Conservation (phyloP, 495 filamentous ascomycete species). For the Amorphotheca resinae region DNA sequence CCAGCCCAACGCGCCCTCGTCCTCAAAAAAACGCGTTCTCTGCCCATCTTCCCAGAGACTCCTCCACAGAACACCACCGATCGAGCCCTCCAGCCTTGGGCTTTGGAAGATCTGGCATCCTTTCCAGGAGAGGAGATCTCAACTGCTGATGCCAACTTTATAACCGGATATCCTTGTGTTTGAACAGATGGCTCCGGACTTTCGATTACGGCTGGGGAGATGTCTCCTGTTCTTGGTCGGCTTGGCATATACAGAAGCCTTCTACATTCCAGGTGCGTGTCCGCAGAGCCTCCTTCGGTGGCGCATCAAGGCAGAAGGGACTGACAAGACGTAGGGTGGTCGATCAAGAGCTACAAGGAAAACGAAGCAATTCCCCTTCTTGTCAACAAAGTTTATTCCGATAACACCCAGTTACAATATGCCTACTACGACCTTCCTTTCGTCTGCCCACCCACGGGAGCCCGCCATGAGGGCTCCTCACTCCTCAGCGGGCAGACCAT, state of each 20-base stretch:
- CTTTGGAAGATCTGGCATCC: no score
- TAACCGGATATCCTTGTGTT: no score
- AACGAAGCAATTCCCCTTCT: constrained; percentile 72
- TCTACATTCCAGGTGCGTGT: constrained; percentile 63
- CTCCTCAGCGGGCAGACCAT: constrained; percentile 72
- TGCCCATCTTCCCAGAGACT: no score
- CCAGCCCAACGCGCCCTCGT: constrained; percentile 1
- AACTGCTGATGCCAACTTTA: no score
- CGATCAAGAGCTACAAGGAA: constrained; percentile 69
- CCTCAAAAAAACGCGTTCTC: neutral
- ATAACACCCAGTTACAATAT: constrained; percentile 85
- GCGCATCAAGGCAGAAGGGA: constrained; percentile 2
- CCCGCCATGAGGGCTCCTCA: constrained; percentile 51
- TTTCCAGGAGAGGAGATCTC: no score
- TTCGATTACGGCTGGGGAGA: constrained; percentile 24
- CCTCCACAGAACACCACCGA: no score
- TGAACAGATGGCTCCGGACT: constrained; percentile 21
- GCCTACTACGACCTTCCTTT: constrained; percentile 90
- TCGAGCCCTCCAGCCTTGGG: no score
- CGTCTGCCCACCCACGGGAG: constrained; percentile 71
- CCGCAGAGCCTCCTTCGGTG: constrained; percentile 3
- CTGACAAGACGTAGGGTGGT: constrained; percentile 42
- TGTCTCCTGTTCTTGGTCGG: constrained; percentile 26
- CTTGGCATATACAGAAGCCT: constrained; percentile 41
- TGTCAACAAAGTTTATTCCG: constrained; percentile 94